phyloP scores from a whole-genome alignment of 2,329 filamentous ascomycete genomes.

The Colletotrichum liaoningense region DNA sequence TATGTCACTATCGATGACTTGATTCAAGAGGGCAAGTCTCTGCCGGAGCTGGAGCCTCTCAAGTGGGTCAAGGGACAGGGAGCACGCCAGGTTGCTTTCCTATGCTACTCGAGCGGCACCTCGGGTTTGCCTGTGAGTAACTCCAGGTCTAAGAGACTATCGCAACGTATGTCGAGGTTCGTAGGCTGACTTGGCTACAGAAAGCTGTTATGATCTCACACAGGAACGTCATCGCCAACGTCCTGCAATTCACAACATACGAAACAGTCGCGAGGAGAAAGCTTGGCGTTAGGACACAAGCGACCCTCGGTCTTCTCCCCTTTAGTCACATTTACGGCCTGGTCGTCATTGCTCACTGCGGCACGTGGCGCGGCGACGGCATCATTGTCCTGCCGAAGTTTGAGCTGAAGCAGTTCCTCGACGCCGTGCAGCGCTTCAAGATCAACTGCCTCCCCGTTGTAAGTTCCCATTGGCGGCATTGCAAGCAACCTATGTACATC shows the following conservation, averaged over 20 bases:
- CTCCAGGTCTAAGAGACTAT: background rate
- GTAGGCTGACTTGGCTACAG: constrained; percentile 47
- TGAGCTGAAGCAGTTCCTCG: constrained; percentile 74
- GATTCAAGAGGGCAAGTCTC: constrained; percentile 67
- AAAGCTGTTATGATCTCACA: constrained; percentile 90
- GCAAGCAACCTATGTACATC: background rate
- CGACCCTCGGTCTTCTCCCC: constrained; percentile 76
- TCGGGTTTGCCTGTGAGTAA: constrained; percentile 76
- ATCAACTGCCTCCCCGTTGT: constrained; percentile 76
- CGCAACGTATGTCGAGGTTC: background rate
- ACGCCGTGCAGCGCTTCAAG: constrained; percentile 74
- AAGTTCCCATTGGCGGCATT: constrained; percentile 39
- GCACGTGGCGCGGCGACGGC: constrained; percentile 78
- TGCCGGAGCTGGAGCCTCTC: constrained; percentile 65
- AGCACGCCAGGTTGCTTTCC: constrained; percentile 75
- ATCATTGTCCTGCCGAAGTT: constrained; percentile 81
- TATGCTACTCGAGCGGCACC: constrained; percentile 85
- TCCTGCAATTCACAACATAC: constrained; percentile 68
- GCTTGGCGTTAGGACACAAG: constrained; percentile 52
- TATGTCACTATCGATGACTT: constrained; percentile 77
- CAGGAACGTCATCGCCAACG: constrained; percentile 81
- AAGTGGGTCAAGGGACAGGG: constrained; percentile 74
- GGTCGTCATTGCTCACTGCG: constrained; percentile 75
- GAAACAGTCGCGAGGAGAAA: constrained; percentile 51
- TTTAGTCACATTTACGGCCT: constrained; percentile 87